Evolutionary conservation across 2,329 filamentous ascomycete species (phyloP).

Genomic region (Aspergillus tamarii): DNA sequence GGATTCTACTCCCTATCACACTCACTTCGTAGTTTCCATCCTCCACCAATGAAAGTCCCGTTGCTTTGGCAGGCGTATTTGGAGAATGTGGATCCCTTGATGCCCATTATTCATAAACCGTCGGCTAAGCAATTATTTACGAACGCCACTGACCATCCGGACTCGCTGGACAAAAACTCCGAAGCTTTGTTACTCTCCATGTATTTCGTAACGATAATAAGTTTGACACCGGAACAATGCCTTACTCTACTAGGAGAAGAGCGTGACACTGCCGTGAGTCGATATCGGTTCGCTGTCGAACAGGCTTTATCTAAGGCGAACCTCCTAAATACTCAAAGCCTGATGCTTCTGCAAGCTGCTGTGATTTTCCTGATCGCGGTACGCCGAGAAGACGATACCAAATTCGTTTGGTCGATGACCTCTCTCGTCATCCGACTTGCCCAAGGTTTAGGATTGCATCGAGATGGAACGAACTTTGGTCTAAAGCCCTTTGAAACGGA

Average conservation of each 20-base stretch:
- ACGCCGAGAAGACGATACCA: conserved; percentile 44
- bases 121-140: conserved; percentile 55
- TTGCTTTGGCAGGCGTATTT: conserved; percentile 62
- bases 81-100: conserved; percentile 64
- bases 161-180: conserved; percentile 54
- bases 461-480: conserved; percentile 54
- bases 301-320: conserved; percentile 66
- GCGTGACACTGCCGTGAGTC: conserved; percentile 51
- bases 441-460: conserved; percentile 53
- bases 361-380: conserved; percentile 62
- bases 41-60: conserved; percentile 53
- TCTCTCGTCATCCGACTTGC: conserved; percentile 47
- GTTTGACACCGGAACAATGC: conserved; percentile 46
- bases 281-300: conserved; percentile 66
- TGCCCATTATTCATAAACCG: conserved; percentile 63
- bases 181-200: conserved; percentile 66
- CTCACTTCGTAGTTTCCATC: conserved; percentile 61
- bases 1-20: conserved; percentile 61
- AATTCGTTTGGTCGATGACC: conserved; percentile 49
- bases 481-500: conserved; percentile 55
- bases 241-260: conserved; percentile 54
- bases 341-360: conserved; percentile 65
- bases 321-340: conserved; percentile 64
- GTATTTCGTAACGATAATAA: conserved; percentile 60
- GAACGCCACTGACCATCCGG: conserved; percentile 54